Base-by-base conservation (phyloP, 495 filamentous ascomycete genomes). In the Parachaetomium inaequale region DNA sequence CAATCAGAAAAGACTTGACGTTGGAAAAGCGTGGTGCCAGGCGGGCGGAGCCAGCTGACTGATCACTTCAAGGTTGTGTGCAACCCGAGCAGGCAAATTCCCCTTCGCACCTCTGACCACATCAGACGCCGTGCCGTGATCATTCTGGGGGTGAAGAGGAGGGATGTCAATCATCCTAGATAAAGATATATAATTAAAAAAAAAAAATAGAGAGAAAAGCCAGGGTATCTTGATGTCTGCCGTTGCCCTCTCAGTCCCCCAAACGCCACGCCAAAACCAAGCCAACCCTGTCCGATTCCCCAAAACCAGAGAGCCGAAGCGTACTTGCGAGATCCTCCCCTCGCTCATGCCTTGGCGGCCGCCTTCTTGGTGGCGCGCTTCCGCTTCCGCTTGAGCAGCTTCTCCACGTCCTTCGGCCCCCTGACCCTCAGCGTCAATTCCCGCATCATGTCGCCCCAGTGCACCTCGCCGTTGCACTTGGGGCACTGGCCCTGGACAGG, bases 361-460 rank as follows among this genome's bases (percentile, higher is more conserved):
- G n/a, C 29, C 61, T 50, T 68, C 7, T 68, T 73, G 1, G 61
- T 51, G 15, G 62, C 73, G 29, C 72, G 60, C 28, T 59, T 65
- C 17, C 72, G 76, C 21, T 76, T 83, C 73, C 74, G 82, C 70
- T 83, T 88, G 66, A 92, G 72, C 25, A 94, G 72, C 51, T 79
- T 80, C 21, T 82, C 83, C 3, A 90, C 68, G 63, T 90, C 85
- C 47, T 87, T 87, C 63, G 78, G 69, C 15, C 87, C 91, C 49
- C 91, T 81, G 28, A 78, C 75, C 56, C 92, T 80, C 31, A 96
- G 72, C 52, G 80, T 93, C 61, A 92, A 73, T 70, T 96, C 92
- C 68, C 86, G 92, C 72, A 93, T 88, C 66, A 97, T 81, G 50
- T 88, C 79, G 0, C 83, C 76, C 94, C 94, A 98, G 50, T 79